Base-by-base conservation (phyloP, 2,329 filamentous ascomycete species). In the Emergomyces africanus region DNA sequence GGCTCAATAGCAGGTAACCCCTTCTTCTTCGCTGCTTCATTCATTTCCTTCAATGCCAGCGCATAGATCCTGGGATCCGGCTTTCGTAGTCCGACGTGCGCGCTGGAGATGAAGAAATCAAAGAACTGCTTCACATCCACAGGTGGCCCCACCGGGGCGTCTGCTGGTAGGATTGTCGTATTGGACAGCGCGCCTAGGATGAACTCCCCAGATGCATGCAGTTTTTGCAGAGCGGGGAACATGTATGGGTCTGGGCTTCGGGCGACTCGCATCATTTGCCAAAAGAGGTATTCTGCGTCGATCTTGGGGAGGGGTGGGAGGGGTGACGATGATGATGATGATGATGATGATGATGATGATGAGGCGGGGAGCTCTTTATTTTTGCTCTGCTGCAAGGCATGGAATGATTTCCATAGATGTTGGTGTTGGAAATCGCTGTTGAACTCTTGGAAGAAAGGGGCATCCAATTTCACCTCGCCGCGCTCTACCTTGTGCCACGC, bases 401-500 rank as follows among this genome's bases (percentile, higher is more conserved):
- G 70, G 61, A 75, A 97, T 6, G 79, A 74, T 25, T 78, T 74
- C 94, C 94, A 97, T 41, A 86, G 77, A 1, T 74, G 69, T 0
- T 82, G 74, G 57, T 84, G 78, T 61, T 83, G 81, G 12, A 97
- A 81, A 68, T 99, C 91, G 0, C 70, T 67, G 61, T 84, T 85
- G 78, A 96, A 97, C 0, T 80, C 83, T 0, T 75, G 70, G 72
- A 92, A 96, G 78, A 91, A 97, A 9, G 74, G 72, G 14, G 81
- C 77, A 69, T 95, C 85, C 71, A 96, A 78, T 30, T 81, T 78
- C 61, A 95, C 86, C 62, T 90, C 84, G 61, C 92, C 92, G 60
- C 87, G 85, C 72, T 99, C 94, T 51, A 97, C 81, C 49, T 81
- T 83, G 69, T 96, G 90, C 92, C 92, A 97, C 69, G 83, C 86